These are phyloP conservation scores for Ustilago cynodontis DNA, from an alignment of 1,284 basidiomycete species.

Conservation along the genomic window DNA sequence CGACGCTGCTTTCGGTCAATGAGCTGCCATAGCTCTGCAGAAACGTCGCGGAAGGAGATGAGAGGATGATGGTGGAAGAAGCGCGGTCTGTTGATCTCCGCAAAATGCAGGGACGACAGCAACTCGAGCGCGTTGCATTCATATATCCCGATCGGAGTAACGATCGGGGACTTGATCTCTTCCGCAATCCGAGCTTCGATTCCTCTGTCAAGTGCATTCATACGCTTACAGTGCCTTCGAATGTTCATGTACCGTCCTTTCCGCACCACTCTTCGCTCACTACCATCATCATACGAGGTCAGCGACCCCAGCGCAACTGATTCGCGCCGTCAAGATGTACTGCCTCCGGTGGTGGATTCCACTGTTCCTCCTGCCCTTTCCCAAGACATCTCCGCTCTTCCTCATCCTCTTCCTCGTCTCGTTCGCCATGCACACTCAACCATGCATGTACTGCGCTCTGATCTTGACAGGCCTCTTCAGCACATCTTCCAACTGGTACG, in stretches of 20 bases:
- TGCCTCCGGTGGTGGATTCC: conserved; percentile 67
- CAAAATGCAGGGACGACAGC: conserved; percentile 12
- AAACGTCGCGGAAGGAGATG: background rate
- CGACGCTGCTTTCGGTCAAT: background rate
- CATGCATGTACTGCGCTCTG: conserved; percentile 63
- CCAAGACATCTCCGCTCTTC: conserved; percentile 59
- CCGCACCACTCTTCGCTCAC: background rate
- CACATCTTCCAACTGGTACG: conserved; percentile 58
- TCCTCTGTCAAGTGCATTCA: background rate
- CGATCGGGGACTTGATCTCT: conserved; percentile 1
- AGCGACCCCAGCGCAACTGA: background rate
- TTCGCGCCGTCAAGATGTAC: conserved; percentile 42
- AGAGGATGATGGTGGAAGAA: conserved; percentile 23
- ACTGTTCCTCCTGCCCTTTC: conserved; percentile 62
- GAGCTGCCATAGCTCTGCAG: background rate
- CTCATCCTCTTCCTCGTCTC: conserved; percentile 61
- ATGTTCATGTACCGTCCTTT: background rate
- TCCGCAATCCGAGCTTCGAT: conserved; percentile 5
- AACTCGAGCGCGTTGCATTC: conserved; percentile 17
- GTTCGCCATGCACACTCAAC: conserved; percentile 60
- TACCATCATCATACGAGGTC: background rate
- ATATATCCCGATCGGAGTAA: conserved; percentile 11
- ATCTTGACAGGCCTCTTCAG: conserved; percentile 59
- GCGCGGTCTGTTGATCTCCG: conserved; percentile 42
- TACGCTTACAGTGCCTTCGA: background rate